Base-by-base conservation (phyloP, 2,329 filamentous ascomycete genomes). In the Pseudogymnoascus sp. region DNA sequence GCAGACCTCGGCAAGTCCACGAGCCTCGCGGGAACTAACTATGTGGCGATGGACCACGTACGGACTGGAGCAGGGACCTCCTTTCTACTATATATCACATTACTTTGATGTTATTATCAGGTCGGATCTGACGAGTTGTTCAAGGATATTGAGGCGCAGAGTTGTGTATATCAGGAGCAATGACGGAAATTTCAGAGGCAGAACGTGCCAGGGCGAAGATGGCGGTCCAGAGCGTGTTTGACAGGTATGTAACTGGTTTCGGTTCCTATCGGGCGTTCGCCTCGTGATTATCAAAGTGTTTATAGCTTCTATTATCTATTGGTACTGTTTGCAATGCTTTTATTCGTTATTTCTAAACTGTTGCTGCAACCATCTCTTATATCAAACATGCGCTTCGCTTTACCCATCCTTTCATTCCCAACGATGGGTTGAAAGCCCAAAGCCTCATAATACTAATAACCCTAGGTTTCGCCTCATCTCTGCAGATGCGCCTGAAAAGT, bases 191-290 rank as follows among this genome's bases (percentile, higher is more conserved):
- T 20, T 61, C 60, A 25, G 35, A 25, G 25, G 41, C 60, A 36
- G 61, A 65, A 62, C 63, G 61, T 28, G 38, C 22, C 8, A 63
- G 64, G 36, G 68, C 69, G 7, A 62, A 68, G 38, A 68, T 65
- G 30, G 66, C 62, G n/a, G 64, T 71, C 8, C 60, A 69, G 39
- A 66, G 65, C 43, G 68, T 69, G 7, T 69, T 70, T 62, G 66
- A 71, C 18, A 62, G 68, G 68, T 69, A 66, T 53, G 66, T 63
- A 33, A 25, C 12, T 6, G 4, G 14, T 53, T 53, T 28, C 28
- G 28, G 28, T 14, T 53, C 35, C 5, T 53, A 35, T 53, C 47
- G 15, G 15, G 28, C n/a, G 2, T 35, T 35, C 0, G n/a, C 33
- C 28, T 33, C 47, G n/a, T 53, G 47, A 53, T 33, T 20, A 7